A percentile compares a stretch with the other conserved stretches of the same genome.
Conservation (phyloP, 2,329 filamentous ascomycete species). For the Sclerotinia minor region DNA sequence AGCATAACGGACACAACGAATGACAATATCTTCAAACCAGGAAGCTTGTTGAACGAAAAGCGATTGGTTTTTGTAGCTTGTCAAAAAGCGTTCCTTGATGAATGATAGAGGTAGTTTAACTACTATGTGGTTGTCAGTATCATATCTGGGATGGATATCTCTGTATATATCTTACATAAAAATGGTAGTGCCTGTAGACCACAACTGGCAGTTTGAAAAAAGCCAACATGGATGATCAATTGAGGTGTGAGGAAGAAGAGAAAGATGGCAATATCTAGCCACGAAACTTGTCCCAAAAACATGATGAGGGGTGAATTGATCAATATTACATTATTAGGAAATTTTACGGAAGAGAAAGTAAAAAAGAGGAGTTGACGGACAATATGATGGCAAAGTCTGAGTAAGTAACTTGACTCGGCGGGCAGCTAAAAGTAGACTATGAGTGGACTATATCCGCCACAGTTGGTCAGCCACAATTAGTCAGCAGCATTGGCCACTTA, state of each 20-base stretch:
- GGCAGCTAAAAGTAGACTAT: neutral
- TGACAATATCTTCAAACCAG: constrained; percentile 73
- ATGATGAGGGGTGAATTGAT: constrained; percentile 46
- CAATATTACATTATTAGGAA: neutral
- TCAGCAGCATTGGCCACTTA: neutral
- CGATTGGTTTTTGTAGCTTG: constrained; percentile 48
- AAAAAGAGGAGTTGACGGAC: neutral
- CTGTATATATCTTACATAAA: constrained; percentile 53
- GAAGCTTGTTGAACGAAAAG: constrained; percentile 70
- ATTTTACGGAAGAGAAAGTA: neutral
- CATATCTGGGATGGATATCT: constrained; percentile 3
- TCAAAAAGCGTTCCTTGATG: constrained; percentile 57
- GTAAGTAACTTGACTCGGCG: neutral
- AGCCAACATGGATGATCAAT: constrained; percentile 65
- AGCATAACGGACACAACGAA: constrained; percentile 75
- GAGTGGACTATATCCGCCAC: no score
- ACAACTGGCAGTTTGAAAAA: constrained; percentile 58
- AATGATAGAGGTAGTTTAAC: constrained; percentile 60
- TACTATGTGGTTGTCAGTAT: constrained; percentile 46
- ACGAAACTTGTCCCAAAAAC: constrained; percentile 73
- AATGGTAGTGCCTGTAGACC: constrained; percentile 67
- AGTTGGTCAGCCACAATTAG: neutral
- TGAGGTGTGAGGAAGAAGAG: constrained; percentile 70
- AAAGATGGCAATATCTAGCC: constrained; percentile 74
- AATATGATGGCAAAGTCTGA: neutral